Evolutionary conservation across 495 filamentous ascomycete species (phyloP), one percentile per base, ranked within the genome.

Genomic region (Talaromyces nanjingensis): DNA sequence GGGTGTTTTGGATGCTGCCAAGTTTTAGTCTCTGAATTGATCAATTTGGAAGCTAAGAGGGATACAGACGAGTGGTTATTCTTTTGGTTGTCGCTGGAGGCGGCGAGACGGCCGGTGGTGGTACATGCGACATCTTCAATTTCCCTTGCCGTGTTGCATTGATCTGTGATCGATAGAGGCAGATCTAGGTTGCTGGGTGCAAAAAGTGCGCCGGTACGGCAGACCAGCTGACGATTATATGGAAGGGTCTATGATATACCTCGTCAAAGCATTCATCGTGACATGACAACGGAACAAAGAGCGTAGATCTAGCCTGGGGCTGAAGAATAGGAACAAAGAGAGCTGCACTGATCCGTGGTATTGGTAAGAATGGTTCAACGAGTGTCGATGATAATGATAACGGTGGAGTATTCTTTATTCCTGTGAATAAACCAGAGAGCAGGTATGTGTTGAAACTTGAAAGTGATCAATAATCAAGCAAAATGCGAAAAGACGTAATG

Each of bases 1-100:
- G 67, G 81, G 71, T 22, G 75, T 76, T 74, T 80, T 79, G 11
- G 77, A 79, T 65, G 78, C 77, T 81, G 25, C 33, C 25, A 24
- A n/a, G n/a, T n/a, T n/a, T n/a, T n/a, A n/a, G n/a, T n/a, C n/a
- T n/a, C n/a, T n/a, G n/a, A n/a, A n/a, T n/a, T n/a, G n/a, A n/a
- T n/a, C n/a, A n/a, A n/a, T n/a, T n/a, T n/a, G n/a, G n/a, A n/a
- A n/a, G n/a, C n/a, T n/a, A n/a, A n/a, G n/a, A n/a, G n/a, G n/a
- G n/a, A n/a, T n/a, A n/a, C n/a, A n/a, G n/a, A n/a, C n/a, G 29
- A 24, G 60, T 49, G 27, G 45, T n/a, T 52, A 54, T 49, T 29
- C 42, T 29, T 29, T 62, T 62, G n/a, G 33, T 60, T 24, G 59
- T 60, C 39, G 33, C 18, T 4, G 59, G 6, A 31, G 47, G 18